Base-by-base conservation (phyloP, 83 land plant species). In the Picea mariana region DNA sequence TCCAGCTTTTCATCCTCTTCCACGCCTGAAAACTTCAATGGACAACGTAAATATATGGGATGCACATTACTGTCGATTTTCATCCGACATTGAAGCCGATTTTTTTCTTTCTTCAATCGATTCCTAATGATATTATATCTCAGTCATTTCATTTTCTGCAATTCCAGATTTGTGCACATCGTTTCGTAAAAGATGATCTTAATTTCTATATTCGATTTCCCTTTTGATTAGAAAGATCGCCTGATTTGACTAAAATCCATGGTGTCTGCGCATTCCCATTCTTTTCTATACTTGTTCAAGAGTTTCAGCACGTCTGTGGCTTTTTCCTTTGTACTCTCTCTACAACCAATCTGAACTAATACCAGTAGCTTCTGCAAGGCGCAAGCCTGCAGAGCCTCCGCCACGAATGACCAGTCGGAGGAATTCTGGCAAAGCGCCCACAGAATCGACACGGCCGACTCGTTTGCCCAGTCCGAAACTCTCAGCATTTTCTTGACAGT, bases 321-420 rank as follows among this genome's bases (percentile, higher is more conserved):
- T 61, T 81, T 92, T 80, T 85, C 89, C 82, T 88, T 92, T 9
- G 89, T 86, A 26, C 9, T 38, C 64, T 89, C 87, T 0, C 78
- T 62, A 59, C 94, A 86, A 0, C 94, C 92, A 24, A 92, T 78
- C 76, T 92, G 94, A 63, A 92, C 38, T 21, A 92, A 64, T 68
- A 92, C 62, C 82, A 92, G 78, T 0, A 92, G 73, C 85, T 92
- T 92, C 82, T 92, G 92, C 67, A 92, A 92, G 9, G 87, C 92
- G 6, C 94, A 90, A 58, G 81, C 85, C 52, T 86, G 85, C 55
- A 92, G 83, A 1, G 89, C 87, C 67, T 90, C 92, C 24, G 75
- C 76, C 44, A 81, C 2, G 24, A 84, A 80, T 16, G 62, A 64
- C 31, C 44, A 80, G 1, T 73, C 63, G 5, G 62, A 68, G 11